Base-by-base conservation (phyloP, 2,329 filamentous ascomycete species). In the Penicillium sp. region DNA sequence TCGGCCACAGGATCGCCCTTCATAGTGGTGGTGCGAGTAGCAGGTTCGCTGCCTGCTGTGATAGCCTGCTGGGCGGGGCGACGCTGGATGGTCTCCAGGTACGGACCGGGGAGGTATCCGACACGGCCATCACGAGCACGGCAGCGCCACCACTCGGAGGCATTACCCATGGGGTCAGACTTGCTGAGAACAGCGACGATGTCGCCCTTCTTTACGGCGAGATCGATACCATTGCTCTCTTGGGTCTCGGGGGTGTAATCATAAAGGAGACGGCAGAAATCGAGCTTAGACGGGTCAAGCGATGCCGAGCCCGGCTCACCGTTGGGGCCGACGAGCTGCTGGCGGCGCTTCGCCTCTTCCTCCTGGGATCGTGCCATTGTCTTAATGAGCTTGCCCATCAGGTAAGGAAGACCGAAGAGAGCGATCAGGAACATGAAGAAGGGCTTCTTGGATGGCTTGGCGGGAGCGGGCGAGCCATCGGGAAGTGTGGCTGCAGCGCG, bases 91-190 rank as follows among this genome's bases (percentile, higher is more conserved):
- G 81, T 83, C 74, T 96, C 91, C 27, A 99, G 82, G 68, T 97
- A 99, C 1, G 91, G 92, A 1, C 88, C 86, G 2, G 95, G 94
- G 6, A 99, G 81, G 70, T 97, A 99, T 7, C 94, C 94, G 65
- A 96, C 87, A 26, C 91, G 83, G 42, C 91, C 92, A 70, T 97
- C 91, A 57, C 94, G 83, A 13, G 93, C 89, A 51, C 94, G 84
- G 75, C 95, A 99, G 61, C 88, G 86, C 94, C 94, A 99, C 94
- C 94, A 99, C 70, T 99, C 93, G 48, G 89, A 94, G 4, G 91
- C 85, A 65, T 94, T 91, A 40, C 94, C 94, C 68, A 93, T 84
- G 0, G 94, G 94, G 67, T 99, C 94, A 16, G 85, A 89, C 78
- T 97, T 97, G 77, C 87, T 88, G 51, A 99, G 81, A 1, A 99